Conservation (phyloP, 176 grass and related monocot species). For the Urochloa ruziziensis region DNA sequence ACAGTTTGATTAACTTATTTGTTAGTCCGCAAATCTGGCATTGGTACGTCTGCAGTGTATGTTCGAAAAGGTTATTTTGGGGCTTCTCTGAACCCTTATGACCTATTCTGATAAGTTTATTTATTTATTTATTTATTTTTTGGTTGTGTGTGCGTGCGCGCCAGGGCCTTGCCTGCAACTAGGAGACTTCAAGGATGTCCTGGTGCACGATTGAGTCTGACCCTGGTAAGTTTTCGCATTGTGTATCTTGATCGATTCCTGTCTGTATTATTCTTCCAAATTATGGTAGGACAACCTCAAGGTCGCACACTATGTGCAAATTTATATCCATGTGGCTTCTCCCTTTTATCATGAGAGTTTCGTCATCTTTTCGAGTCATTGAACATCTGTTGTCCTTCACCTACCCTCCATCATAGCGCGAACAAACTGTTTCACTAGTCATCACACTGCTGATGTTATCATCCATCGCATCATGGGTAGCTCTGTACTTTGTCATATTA, state of each 20-base stretch:
- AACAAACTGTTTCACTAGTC: background rate
- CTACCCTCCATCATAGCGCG: background rate
- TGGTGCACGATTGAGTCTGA: slow-evolving; percentile 99
- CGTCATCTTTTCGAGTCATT: background rate
- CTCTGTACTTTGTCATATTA: background rate
- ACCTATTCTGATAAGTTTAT: too few species aligned
- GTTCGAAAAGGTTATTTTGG: too few species aligned
- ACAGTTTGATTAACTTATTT: too few species aligned
- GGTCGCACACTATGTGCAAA: too few species aligned
- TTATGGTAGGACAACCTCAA: too few species aligned
- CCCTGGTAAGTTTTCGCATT: slow-evolving; percentile 65
- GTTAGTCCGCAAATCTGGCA: too few species aligned
- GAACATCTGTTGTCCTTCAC: background rate
- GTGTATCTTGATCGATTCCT: background rate
- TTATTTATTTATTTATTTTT: too few species aligned
- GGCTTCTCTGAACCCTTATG: too few species aligned
- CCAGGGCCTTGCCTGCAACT: background rate
- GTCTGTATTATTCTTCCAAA: background rate
- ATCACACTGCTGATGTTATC: background rate
- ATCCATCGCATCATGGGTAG: background rate
- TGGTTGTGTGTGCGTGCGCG: too few species aligned
- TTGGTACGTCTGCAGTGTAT: too few species aligned
- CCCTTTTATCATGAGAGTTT: background rate
- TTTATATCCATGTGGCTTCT: too few species aligned
- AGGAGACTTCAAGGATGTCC: slow-evolving; percentile 51